Evolutionary conservation across 139 green algal genomes (phyloP), one percentile per base, ranked within the genome.

Genomic region (Helicosporidium sp.): DNA sequence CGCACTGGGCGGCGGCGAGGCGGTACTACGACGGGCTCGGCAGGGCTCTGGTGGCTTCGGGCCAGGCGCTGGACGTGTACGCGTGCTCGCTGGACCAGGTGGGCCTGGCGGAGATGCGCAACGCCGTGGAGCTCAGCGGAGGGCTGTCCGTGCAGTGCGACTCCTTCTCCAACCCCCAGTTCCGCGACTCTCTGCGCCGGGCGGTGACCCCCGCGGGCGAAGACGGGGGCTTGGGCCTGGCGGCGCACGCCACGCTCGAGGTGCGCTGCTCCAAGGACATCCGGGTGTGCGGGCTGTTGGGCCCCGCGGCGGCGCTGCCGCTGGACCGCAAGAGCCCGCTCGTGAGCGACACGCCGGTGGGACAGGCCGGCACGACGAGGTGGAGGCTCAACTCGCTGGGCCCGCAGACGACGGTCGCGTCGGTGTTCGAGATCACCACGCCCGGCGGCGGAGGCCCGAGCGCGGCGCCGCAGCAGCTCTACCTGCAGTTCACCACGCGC

Each of bases 21-120:
- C 33, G 35, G 3, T 40, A 27, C n/a, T 97, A 94, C 51, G 78
- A 90, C 39, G 60, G 49, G 28, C 28, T 93, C 26, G 79, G 75
- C 5, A 31, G 27, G 24, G 68, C 84, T 69, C 72, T 93, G 53
- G 82, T 93, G 52, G 42, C 57, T 22, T 70, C 91, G 52, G 73
- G 76, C 3, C 85, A 96, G 66, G 60, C 80, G 27, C 65, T 96
- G 19, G 89, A 98, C 58, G 56, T 96, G 13, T 94, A 95, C 59
- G 75, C 80, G 0, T 95, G 80, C 60, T 75, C 89, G 2, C 73
- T 98, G 25, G 89, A 98, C 58, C 84, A 95, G 73, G 81, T 87
- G 20, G 87, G 87, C n/a, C 60, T 96, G 33, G 74, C 76, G 2
- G 87, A 96, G 68, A 96, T 96, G 87, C 85, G 91, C 60, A 62